These are phyloP conservation scores for Paracamarosporium sp. DNA, from an alignment of 2,329 filamentous ascomycete species.

Conservation along the genomic window DNA sequence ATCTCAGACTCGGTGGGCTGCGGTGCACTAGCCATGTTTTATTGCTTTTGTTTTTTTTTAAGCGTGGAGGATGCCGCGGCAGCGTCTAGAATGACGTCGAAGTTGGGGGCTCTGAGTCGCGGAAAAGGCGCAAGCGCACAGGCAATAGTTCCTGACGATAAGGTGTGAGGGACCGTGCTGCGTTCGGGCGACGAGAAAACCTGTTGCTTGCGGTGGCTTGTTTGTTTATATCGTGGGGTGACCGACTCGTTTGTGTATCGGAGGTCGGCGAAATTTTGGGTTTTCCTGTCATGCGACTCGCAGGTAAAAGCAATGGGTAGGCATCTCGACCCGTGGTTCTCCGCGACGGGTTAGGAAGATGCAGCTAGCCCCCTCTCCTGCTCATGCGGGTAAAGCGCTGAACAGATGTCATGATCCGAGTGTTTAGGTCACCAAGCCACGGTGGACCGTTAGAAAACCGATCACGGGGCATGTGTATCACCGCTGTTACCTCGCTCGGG, in stretches of 20 bases:
- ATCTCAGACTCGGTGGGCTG: conserved; percentile 42
- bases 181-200: neutral
- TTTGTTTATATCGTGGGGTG: conserved; percentile 25
- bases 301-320: conserved; percentile 21
- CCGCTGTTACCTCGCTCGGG: too few species aligned
- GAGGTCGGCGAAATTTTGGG: conserved; percentile 38
- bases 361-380: conserved; percentile 34
- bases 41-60: conserved; percentile 15
- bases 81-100: conserved; percentile 17
- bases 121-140: neutral
- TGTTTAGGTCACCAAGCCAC: conserved; percentile 7
- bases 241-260: conserved; percentile 20
- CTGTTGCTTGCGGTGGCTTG: neutral
- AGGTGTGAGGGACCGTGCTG: conserved; percentile 11
- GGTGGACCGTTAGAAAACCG: too few species aligned
- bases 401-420: conserved; percentile 14
- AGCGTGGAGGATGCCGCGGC: conserved; percentile 11
- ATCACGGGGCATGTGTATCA: too few species aligned
- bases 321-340: conserved; percentile 25
- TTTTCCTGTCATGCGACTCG: conserved; percentile 36
- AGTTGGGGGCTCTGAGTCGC: conserved; percentile 4
- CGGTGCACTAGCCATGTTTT: conserved; percentile 24
- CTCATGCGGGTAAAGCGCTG: conserved; percentile 33
- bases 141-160: conserved; percentile 9
- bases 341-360: conserved; percentile 23